Base-by-base conservation (phyloP, 2,329 filamentous ascomycete species). In the Aspergillus intermedius region DNA sequence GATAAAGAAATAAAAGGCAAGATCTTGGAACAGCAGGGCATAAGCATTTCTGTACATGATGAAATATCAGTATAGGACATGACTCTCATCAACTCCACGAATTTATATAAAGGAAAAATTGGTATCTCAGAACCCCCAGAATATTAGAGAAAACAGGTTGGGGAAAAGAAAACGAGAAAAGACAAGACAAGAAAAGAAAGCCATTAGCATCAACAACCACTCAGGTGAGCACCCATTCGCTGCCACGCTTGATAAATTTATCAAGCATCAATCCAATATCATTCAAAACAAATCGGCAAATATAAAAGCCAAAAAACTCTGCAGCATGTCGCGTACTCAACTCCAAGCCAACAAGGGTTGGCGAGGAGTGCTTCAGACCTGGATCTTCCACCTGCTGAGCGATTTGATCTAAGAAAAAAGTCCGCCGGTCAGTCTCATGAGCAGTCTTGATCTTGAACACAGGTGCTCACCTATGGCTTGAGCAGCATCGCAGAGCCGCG, bases 281-380 rank as follows among this genome's bases (percentile, higher is more conserved):
- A 3, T 83, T 78, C 52, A 98, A 75, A n/a, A 91, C 90, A 66
- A 98, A 98, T 15, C 93, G 86, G 69, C 91, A 96, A 23, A 98
- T 80, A 67, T 93, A 97, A 69, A 98, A 96, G 13, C 86, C 91
- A 67, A 98, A 98, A 70, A 98, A 98, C 70, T 98, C 93, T 30
- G 91, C 88, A 6, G 91, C 93, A 67, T 96, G 91, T 37, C 91
- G 82, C 32, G 90, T 90, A 65, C 89, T 93, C 37, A 98, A 79
- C 71, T 98, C 93, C 30, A 98, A 80, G 8, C 93, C 93, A 46
- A 98, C 91, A 64, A 96, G 91, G 7, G 93, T 97, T 61, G 89
- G 90, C 59, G 91, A 91, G 15, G 89, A 90, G 69, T 93, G 88
- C 58, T 88, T 87, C 47, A 97, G 79, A 8, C 91, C 91, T 5